Percentiles rank a stretch among this genome's conserved stretches.
These are phyloP conservation scores for Nakazawaea sp. DNA, from an alignment of 805 yeast genomes.

Conservation along the genomic window DNA sequence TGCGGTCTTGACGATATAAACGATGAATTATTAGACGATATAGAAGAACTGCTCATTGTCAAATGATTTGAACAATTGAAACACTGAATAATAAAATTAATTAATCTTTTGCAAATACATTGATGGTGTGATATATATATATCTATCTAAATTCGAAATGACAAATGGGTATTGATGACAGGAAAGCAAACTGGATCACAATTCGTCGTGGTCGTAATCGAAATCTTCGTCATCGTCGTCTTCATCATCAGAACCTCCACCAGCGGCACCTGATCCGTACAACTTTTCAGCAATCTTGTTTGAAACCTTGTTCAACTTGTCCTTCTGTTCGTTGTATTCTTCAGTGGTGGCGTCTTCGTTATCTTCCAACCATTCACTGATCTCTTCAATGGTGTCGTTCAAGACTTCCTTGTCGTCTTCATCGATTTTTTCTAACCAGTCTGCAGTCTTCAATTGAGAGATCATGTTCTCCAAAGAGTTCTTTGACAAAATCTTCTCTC, in stretches of 20 bases:
- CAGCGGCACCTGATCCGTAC: conserved; percentile 52
- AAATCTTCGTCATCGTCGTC: conserved; percentile 42
- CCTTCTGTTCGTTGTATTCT: conserved; percentile 90
- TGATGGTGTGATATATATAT: neutral
- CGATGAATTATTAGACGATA: conserved; percentile 71
- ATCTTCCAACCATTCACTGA: conserved; percentile 74
- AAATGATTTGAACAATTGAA: conserved; percentile 1
- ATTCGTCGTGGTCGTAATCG: conserved; percentile 49
- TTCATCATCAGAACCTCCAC: conserved; percentile 35
- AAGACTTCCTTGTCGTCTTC: conserved; percentile 90
- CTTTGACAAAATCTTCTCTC: conserved; percentile 8
- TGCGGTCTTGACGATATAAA: conserved; percentile 82
- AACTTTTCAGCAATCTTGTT: conserved; percentile 90
- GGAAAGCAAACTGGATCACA: conserved; percentile 21
- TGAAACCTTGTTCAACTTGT: conserved; percentile 71
- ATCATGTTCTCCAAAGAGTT: conserved; percentile 27
- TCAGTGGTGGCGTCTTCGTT: conserved; percentile 85
- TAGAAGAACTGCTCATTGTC: conserved; percentile 36
- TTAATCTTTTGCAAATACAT: neutral
- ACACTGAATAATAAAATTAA: neutral
- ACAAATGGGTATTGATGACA: neutral
- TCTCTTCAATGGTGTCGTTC: conserved; percentile 80
- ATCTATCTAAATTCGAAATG: too few relatives aligned
- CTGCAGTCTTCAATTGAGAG: conserved; percentile 11
- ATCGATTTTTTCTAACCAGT: conserved; percentile 47